Evolutionary conservation across 164 flowering plant genomes (phyloP), one percentile per base, ranked within the genome.

Genomic region (Vitis riparia): DNA sequence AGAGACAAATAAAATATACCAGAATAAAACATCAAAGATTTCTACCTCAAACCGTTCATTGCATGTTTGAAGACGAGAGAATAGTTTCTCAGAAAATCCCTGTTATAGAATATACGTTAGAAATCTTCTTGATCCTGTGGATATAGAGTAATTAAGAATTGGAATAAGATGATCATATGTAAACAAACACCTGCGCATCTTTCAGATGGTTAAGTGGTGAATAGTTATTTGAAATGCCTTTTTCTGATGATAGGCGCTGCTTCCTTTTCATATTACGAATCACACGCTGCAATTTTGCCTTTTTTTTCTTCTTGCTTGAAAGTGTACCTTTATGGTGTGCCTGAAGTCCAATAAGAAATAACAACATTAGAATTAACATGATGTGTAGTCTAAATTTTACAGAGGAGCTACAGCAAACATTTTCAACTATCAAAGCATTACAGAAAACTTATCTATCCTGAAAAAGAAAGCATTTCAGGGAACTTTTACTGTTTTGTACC

Each of bases 231-330:
- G 89, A 51, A 60, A n/a, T 70, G 48, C 11, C 82, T 3, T 79
- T 85, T 70, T 85, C 88, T 51, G 92, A 87, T 49, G 90, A 79
- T 70, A 77, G 2, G 9, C 97, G 86, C 68, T 93, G 97, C 78
- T 91, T 84, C 78, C 77, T 93, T 83, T 93, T 93, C 91, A 93
- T 85, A 82, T 88, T 93, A 69, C 93, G 96, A 51, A 89, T 70
- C 12, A 79, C 94, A 68, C 96, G 96, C 79, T 87, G 85, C 78
- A 95, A 60, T 75, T 95, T 95, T 59, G 98, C 98, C 73, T 93
- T 71, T 89, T 95, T 95, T 83, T 95, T 95, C 87, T 91, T 95
- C 81, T 91, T 95, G 87, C 97, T 93, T 14, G 94, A 55, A 55
- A 71, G 13, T 68, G 99, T 95, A 63, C 99, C 98, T 75, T 91